Evolutionary conservation across 1,284 basidiomycete genomes (phyloP), one percentile per base, ranked within the genome.

Genomic region (Ustilago trichophora): DNA sequence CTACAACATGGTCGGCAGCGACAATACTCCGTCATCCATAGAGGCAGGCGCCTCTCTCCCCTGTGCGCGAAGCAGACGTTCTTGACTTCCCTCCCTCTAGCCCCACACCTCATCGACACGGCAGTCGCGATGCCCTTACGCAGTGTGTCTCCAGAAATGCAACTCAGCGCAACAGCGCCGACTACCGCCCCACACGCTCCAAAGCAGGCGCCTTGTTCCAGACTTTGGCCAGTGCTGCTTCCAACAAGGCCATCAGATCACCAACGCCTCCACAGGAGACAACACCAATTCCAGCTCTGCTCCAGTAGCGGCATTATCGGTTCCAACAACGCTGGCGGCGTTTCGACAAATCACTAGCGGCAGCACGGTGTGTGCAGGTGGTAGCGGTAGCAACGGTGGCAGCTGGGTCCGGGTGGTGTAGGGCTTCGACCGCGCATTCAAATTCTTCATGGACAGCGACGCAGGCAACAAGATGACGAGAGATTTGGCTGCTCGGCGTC

Each of bases 401-500:
- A 43, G 54, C 35, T 66, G 56, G 51, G 43, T 63, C 46, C 65
- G 13, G 41, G 65, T 36, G 64, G 73, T 16, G 50, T 50, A 11
- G 63, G n/a, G 63, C 29, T 55, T 77, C 12, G 75, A 77, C 40
- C 63, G 70, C n/a, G 75, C 75, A 2, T 60, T 77, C 49, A 63
- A 65, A n/a, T 77, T 71, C 36, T 73, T 77, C 62, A 57, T 74
- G 36, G 75, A 76, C 21, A 50, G 40, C 18, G 72, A 71, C 16
- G 52, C 3, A 29, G 43, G 15, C 35, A 15, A 37, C 56, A 43
- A 6, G 52, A 46, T 8, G 72, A 70, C 21, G 72, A 73, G 74
- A 58, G 3, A 74, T 74, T 32, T 77, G 76, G 76, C 67, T 77
- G 32, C 69, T 77, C 11, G 75, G 75, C 19, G 74, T 77, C 11